phyloP scores from a whole-genome alignment of 257 asterid species.

The Penstemon davidsonii region DNA sequence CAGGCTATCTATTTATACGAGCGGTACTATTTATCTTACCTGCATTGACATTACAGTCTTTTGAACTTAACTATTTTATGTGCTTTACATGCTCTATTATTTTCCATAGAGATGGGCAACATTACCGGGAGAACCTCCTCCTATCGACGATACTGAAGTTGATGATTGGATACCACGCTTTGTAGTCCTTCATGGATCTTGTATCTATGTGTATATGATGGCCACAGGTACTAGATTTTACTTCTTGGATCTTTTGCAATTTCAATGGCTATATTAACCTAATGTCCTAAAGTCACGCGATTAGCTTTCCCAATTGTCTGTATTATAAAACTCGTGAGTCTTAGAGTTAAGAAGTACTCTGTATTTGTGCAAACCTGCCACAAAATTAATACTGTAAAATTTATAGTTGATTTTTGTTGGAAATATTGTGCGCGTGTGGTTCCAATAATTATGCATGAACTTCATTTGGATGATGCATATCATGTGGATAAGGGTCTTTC shows the following conservation, averaged over 20 bases:
- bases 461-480: constrained; percentile 6
- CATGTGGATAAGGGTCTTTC: background rate
- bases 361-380: background rate
- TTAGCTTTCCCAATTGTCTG: background rate
- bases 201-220: constrained; percentile 60
- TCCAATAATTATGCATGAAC: background rate
- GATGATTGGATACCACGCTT: constrained; percentile 97
- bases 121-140: constrained; percentile 88
- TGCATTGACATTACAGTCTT: constrained; percentile 6
- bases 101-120: constrained; percentile 81
- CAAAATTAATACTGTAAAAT: background rate
- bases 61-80: constrained; percentile 11
- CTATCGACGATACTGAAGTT: constrained; percentile 82
- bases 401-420: background rate
- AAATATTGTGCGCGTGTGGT: background rate
- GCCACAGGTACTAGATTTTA: constrained; percentile 58
- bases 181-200: constrained; percentile 81
- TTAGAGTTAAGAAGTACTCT: background rate
- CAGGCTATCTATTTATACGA: constrained; percentile 80
- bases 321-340: background rate
- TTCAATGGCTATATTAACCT: background rate
- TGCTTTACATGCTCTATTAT: constrained; percentile 18
- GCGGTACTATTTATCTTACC: constrained; percentile 43
- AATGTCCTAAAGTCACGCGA: constrained; percentile 1
- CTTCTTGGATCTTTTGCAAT: constrained; percentile 6